These are phyloP conservation scores for Eucalyptus tenuipes DNA, from an alignment of 345 rosid genomes.

Conservation along the genomic window DNA sequence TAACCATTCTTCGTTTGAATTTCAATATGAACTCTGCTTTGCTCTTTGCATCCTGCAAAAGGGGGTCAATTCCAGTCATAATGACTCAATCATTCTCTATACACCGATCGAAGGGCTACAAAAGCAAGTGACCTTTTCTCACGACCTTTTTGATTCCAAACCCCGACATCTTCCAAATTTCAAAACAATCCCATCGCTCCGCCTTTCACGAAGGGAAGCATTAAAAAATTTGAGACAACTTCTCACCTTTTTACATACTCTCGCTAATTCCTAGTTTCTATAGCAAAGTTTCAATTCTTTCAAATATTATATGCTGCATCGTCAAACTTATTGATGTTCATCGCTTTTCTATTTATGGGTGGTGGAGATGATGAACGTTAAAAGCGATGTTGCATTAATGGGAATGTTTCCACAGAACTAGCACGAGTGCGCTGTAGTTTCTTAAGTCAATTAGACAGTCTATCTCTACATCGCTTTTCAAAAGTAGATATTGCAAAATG, in stretches of 20 bases:
- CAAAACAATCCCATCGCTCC: neutral
- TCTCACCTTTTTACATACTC: neutral
- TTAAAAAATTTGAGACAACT: neutral
- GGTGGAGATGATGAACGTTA: neutral
- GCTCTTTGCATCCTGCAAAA: neutral
- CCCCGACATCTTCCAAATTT: neutral
- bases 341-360: neutral
- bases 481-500: neutral
- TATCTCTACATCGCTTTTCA: neutral
- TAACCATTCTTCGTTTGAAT: neutral
- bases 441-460: neutral
- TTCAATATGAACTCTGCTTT: neutral
- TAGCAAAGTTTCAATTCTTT: neutral
- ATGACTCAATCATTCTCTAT: slow-evolving; percentile 40
- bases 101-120: slow-evolving; percentile 15
- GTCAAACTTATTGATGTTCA: neutral
- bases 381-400: neutral
- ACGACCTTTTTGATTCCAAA: neutral
- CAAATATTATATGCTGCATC: neutral
- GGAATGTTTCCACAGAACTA: neutral
- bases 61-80: neutral
- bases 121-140: slow-evolving; percentile 11
- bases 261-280: neutral
- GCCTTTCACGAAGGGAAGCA: neutral
- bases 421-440: neutral